A percentile compares a stretch with the other conserved stretches of the same genome.
Conservation (phyloP, 208 protist species). For the Trypanosoma theileri region DNA sequence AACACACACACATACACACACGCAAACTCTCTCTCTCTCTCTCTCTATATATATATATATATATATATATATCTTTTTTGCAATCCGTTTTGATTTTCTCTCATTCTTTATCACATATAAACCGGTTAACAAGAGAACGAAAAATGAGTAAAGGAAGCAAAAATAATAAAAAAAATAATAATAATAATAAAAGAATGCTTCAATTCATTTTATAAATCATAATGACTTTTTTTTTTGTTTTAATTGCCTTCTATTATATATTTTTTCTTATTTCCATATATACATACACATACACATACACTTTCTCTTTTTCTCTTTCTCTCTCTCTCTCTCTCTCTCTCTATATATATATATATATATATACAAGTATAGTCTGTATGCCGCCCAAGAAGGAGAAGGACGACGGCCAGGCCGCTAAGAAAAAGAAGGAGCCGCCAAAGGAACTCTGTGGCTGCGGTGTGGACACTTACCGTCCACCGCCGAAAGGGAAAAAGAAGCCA, state of each 20-base stretch:
- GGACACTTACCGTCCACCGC: constrained; percentile 78
- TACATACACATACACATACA: too few relatives aligned
- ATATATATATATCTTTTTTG: neutral
- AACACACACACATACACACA: neutral
- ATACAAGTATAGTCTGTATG: constrained; percentile 17
- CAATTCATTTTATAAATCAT: neutral
- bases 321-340: neutral
- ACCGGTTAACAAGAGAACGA: constrained; percentile 1
- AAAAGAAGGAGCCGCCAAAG: constrained; percentile 69
- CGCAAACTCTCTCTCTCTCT: neutral
- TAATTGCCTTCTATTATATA: neutral
- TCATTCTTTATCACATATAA: neutral
- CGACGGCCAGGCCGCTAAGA: constrained; percentile 26
- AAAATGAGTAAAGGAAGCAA: neutral
- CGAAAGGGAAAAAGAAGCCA: constrained; percentile 76
- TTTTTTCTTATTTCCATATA: too few relatives aligned
- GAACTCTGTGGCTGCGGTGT: constrained; percentile 84
- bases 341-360: too few relatives aligned
- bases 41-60: neutral
- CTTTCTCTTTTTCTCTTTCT: neutral
- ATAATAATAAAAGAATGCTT: neutral
- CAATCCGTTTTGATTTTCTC: neutral
- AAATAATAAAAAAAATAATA: constrained; percentile 3
- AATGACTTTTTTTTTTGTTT: neutral
- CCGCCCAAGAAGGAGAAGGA: constrained; percentile 44